phyloP scores from a whole-genome alignment of 495 filamentous ascomycete species.

The Trichoderma reesei region DNA sequence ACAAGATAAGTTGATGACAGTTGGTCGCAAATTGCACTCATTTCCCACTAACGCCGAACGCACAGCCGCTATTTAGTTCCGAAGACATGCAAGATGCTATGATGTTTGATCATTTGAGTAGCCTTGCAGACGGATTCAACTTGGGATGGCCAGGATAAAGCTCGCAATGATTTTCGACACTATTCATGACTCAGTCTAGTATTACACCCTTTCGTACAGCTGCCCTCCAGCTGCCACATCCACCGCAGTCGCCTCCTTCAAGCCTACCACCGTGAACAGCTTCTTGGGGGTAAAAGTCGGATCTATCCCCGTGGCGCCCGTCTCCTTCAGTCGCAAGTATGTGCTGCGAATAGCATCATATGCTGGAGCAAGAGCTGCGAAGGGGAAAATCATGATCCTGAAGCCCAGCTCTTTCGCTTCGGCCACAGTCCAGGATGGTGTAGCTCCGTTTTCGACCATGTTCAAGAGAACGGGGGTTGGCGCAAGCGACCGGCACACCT shows the following conservation, averaged over 20 bases:
- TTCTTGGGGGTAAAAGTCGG: conserved; percentile 24
- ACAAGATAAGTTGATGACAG: not conserved
- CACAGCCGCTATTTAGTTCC: not conserved
- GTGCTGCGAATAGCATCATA: conserved; percentile 36
- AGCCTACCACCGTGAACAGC: conserved; percentile 17
- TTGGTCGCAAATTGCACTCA: not conserved
- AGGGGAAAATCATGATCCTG: conserved; percentile 48
- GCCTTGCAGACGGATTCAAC: conserved; percentile 1
- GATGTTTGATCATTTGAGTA: conserved; percentile 5
- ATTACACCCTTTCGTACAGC: conserved; percentile 1
- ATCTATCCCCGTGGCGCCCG: conserved; percentile 33
- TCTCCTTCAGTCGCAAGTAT: conserved; percentile 29
- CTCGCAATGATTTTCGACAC: not conserved
- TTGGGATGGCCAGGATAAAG: not conserved
- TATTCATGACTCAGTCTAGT: not conserved
- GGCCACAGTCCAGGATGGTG: conserved; percentile 39
- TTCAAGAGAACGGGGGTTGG: conserved; percentile 49
- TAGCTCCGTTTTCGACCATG: conserved; percentile 48
- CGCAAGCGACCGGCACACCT: conserved; percentile 41
- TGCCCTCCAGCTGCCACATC: conserved; percentile 14
- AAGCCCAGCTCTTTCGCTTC: conserved; percentile 51
- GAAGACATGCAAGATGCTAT: conserved; percentile 6
- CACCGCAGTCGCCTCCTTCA: conserved; percentile 15
- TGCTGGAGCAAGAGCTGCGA: conserved; percentile 38
- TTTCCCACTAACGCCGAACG: not conserved